phyloP scores from a whole-genome alignment of 805 yeast species.

The Maudiozyma bulderi region DNA sequence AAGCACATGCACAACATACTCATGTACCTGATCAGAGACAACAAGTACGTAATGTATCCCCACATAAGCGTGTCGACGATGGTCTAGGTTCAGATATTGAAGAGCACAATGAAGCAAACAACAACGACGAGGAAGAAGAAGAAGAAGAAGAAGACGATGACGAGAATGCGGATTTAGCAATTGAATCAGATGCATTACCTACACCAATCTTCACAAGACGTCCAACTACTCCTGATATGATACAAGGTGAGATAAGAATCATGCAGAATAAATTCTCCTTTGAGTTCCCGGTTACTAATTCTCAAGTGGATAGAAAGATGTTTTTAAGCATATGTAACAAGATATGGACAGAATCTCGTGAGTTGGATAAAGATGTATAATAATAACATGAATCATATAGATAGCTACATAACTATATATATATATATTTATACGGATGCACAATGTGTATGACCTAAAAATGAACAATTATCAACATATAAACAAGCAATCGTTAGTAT shows the following conservation, averaged over 20 bases:
- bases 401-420: background rate
- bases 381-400: background rate
- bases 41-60: background rate
- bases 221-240: background rate
- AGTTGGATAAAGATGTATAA: background rate
- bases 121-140: background rate
- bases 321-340: conserved; percentile 27
- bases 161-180: conserved; percentile 20
- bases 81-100: background rate
- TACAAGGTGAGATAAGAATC: conserved; percentile 21
- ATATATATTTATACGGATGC: background rate
- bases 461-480: too few relatives aligned
- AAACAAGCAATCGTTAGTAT: too few relatives aligned
- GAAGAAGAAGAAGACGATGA: conserved; percentile 5
- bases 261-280: conserved; percentile 20
- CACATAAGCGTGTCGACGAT: too few relatives aligned
- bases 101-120: too few relatives aligned
- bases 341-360: conserved; percentile 25
- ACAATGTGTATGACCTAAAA: background rate
- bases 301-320: conserved; percentile 23
- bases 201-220: conserved; percentile 9
- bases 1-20: background rate
- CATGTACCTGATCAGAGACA: background rate
- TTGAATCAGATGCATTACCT: conserved; percentile 20
- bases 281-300: conserved; percentile 13